These are phyloP conservation scores for Arabidopsis hybrid DNA, from an alignment of 441 rosid species.

Conservation along the genomic window DNA sequence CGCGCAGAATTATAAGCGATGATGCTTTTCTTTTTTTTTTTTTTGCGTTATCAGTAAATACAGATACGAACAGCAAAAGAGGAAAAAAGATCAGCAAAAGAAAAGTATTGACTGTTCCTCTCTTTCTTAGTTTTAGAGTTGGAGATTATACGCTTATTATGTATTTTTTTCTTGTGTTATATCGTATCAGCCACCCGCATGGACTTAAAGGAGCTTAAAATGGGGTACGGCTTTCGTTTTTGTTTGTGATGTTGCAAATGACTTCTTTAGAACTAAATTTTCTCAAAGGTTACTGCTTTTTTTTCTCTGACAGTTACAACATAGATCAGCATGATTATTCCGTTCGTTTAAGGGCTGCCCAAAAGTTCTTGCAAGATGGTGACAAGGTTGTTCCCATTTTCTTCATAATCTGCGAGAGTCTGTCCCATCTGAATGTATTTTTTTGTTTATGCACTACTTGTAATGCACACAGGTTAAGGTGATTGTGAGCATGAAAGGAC, in stretches of 20 bases:
- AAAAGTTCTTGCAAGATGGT: conserved; percentile 84
- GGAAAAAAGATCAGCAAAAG: conserved; percentile 85
- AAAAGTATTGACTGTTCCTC: conserved; percentile 65
- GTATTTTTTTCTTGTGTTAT: conserved; percentile 30
- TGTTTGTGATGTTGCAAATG: conserved; percentile 9
- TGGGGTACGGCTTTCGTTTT: conserved; percentile 56
- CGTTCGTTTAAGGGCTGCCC: conserved; percentile 84
- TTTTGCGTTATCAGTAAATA: conserved; percentile 67
- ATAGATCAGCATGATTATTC: conserved; percentile 92
- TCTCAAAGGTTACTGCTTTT: conserved; percentile 9
- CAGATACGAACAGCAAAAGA: conserved; percentile 83
- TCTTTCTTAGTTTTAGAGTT: conserved; percentile 38
- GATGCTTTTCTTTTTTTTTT: conserved; percentile 24
- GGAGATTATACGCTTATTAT: conserved; percentile 18
- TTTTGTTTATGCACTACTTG: conserved; percentile 29
- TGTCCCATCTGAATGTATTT: conserved; percentile 4
- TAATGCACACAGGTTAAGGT: conserved; percentile 78
- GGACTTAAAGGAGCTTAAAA: conserved; percentile 92
- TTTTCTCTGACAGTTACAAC: conserved; percentile 65
- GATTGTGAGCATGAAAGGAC: conserved; percentile 88
- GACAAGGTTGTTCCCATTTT: conserved; percentile 69
- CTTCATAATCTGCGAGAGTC: conserved; percentile 2
- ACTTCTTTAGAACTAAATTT: not conserved
- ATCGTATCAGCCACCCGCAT: conserved; percentile 64
- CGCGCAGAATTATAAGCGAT: not conserved